Percentiles rank a stretch among this genome's conserved stretches.
Conservation (phyloP, 2,329 filamentous ascomycete species). For the Rugonectria rugulosa region DNA sequence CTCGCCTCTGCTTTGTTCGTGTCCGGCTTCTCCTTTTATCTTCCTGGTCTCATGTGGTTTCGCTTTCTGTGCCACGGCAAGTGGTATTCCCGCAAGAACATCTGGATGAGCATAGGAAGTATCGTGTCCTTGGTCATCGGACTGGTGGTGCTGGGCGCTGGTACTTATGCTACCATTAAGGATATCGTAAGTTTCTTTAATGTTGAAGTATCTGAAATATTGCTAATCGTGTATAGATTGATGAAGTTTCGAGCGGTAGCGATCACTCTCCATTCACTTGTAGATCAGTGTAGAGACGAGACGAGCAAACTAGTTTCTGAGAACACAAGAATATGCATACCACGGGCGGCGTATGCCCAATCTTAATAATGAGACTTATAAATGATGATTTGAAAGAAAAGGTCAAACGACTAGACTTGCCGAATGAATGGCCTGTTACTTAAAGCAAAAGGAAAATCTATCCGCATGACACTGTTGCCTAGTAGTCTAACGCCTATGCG, state of each 20-base stretch:
- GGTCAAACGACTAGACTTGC: too few relatives aligned
- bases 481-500: too few relatives aligned
- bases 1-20: constrained; percentile 21
- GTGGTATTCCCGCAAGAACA: constrained; percentile 19
- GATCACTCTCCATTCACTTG: constrained; percentile 19
- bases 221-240: constrained; percentile 8
- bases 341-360: too few relatives aligned
- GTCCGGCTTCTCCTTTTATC: constrained; percentile 21
- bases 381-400: too few relatives aligned
- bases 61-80: constrained; percentile 19
- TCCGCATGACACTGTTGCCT: too few relatives aligned
- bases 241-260: constrained; percentile 11
- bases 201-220: neutral
- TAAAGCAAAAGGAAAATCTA: too few relatives aligned
- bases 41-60: constrained; percentile 21
- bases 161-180: constrained; percentile 18
- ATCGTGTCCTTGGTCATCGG: constrained; percentile 19
- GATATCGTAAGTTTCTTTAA: constrained; percentile 15
- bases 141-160: constrained; percentile 13
- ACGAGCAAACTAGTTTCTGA: neutral
- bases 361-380: too few relatives aligned
- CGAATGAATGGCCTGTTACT: too few relatives aligned
- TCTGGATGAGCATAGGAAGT: constrained; percentile 16
- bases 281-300: neutral
- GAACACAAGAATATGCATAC: too few relatives aligned